Evolutionary conservation across 2,329 filamentous ascomycete species (phyloP), one percentile per base, ranked within the genome.

Genomic region (Eutypa lata): DNA sequence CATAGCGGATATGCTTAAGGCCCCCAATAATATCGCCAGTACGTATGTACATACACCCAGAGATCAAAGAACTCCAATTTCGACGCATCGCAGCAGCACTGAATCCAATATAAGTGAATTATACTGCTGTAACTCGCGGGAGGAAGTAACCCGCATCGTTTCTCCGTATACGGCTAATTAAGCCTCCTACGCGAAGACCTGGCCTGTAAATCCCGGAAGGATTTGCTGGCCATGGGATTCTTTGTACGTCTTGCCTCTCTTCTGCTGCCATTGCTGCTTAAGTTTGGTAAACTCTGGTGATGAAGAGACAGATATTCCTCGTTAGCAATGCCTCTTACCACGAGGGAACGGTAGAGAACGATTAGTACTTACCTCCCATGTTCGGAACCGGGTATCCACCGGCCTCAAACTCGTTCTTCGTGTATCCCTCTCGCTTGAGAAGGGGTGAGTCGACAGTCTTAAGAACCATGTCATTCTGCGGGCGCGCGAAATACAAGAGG

Each of bases 401-500:
- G 0, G 50, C 51, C 52, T 73, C 70, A 7, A 74, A 74, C 46
- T 73, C 71, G 16, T 74, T 74, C 51, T 67, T 60, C 0, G 62
- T 67, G 42, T 58, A 67, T 0, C 70, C 71, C 2, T 64, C 68
- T 0, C 64, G 55, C 56, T 68, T 68, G 3, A 75, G 58, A 2
- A 74, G 54, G 0, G 72, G 71, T 0, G 71, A 73, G 55, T 74
- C 66, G 4, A 75, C 57, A 0, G 73, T 73, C 18, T 64, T 68
- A 0, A 75, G 58, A 0, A 65, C 57, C 1, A 75, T 61, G 24
- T 71, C 67, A 33, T 75, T 73, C 49, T 73, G 67, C 2, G 71
- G 69, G 0, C 78, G 73, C 1, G 77, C 75, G 63, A 81, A 80
- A 56, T 80, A 81, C 37, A 81, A 58, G 4, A 81, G 61, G 0